Conservation (phyloP, 495 filamentous ascomycete genomes). For the Oleoguttula mirabilis region DNA sequence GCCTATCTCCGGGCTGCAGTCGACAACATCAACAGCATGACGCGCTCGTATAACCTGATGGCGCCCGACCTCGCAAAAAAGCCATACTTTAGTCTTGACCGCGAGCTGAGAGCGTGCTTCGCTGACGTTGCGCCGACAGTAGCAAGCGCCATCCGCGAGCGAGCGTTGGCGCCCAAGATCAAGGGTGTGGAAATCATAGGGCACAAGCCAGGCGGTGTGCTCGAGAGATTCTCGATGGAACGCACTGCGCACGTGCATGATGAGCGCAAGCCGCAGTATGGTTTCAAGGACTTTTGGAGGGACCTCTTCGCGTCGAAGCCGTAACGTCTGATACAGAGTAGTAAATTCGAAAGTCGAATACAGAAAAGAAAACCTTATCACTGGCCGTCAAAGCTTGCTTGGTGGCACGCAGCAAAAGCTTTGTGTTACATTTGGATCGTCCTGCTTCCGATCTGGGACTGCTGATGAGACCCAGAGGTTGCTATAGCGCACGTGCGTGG, state of each 20-base stretch:
- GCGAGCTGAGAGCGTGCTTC: conserved; percentile 71
- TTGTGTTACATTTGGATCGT: too few relatives aligned
- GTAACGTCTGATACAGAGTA: too few relatives aligned
- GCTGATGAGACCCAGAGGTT: too few relatives aligned
- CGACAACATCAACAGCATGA: conserved; percentile 62
- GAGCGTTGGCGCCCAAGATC: conserved; percentile 45
- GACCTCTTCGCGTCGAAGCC: conserved; percentile 49
- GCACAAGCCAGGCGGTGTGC: conserved; percentile 32
- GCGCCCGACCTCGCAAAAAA: conserved; percentile 87
- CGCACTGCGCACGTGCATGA: conserved; percentile 54
- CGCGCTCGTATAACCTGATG: conserved; percentile 88
- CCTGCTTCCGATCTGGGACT: too few relatives aligned
- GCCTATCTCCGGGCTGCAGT: conserved; percentile 72
- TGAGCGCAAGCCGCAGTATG: conserved; percentile 60
- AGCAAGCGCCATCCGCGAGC: conserved; percentile 54
- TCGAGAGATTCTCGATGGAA: conserved; percentile 42
- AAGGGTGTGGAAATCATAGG: conserved; percentile 27
- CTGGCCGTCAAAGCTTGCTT: too few relatives aligned
- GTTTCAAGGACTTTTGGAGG: conserved; percentile 75
- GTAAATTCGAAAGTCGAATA: too few relatives aligned
- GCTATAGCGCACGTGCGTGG: too few relatives aligned
- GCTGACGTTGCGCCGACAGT: conserved; percentile 73
- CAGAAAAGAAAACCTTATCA: too few relatives aligned
- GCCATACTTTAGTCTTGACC: conserved; percentile 74
- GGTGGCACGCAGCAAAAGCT: too few relatives aligned